Evolutionary conservation across 1,139 yeast species (phyloP).

Genomic region (Wickerhamomyces sp.): DNA sequence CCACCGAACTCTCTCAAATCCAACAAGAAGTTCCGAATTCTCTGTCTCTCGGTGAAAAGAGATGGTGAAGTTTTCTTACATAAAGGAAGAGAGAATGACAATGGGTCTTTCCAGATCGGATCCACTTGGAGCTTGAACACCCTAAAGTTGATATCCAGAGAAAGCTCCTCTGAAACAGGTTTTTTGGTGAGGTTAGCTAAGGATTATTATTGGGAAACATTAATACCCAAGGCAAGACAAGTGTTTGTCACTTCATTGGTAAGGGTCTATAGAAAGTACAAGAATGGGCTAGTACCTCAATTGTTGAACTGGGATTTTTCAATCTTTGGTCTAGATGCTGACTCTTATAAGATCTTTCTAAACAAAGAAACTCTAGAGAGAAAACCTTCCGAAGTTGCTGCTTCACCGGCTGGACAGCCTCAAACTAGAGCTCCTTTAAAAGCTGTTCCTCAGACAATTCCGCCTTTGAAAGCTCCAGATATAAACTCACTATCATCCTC

Average conservation of each 20-base stretch:
- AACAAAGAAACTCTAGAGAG: conserved; percentile 10
- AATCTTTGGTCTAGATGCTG: conserved; percentile 32
- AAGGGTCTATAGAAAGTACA: conserved; percentile 61
- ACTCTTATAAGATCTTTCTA: conserved; percentile 25
- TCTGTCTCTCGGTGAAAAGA: conserved; percentile 45
- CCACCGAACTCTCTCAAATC: conserved; percentile 34
- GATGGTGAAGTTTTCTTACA: conserved; percentile 71
- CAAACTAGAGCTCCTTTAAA: not conserved
- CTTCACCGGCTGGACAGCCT: conserved; percentile 2
- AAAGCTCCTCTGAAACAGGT: conserved; percentile 47
- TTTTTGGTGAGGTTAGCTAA: conserved; percentile 65
- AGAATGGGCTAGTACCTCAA: conserved; percentile 63
- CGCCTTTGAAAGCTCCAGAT: not conserved
- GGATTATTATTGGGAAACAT: conserved; percentile 82
- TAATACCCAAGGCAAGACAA: conserved; percentile 61
- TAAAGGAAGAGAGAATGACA: conserved; percentile 78
- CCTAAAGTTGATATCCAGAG: conserved; percentile 52
- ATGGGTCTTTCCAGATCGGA: conserved; percentile 82
- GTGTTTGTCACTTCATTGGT: conserved; percentile 62
- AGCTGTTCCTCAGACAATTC: not conserved
- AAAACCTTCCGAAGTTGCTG: conserved; percentile 26
- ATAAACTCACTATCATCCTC: not conserved
- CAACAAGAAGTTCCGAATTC: conserved; percentile 41
- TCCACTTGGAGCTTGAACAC: conserved; percentile 90
- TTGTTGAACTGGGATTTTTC: conserved; percentile 45